Percentiles rank a stretch among this genome's conserved stretches.
phyloP scores from a whole-genome alignment of 2,329 filamentous ascomycete species.

The Stachybotrys chartarum region DNA sequence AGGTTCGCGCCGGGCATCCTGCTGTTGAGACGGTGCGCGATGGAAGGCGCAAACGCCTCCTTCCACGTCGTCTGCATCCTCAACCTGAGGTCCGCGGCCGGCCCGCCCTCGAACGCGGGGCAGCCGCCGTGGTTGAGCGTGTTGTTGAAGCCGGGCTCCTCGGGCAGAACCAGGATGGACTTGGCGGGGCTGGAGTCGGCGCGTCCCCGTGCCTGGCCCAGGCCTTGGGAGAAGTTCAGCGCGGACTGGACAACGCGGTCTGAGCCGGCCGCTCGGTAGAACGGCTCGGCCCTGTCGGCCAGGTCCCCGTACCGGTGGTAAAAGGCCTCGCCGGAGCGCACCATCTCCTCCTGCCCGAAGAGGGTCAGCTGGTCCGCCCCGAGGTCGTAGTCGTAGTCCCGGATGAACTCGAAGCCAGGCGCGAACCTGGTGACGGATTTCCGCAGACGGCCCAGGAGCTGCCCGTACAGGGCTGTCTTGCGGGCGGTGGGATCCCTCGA shows the following conservation, averaged over 20 bases:
- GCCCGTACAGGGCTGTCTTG: slow-evolving; percentile 59
- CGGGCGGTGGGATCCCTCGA: slow-evolving; percentile 69
- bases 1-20: slow-evolving; percentile 64
- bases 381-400: slow-evolving; percentile 63
- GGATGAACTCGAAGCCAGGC: slow-evolving; percentile 61
- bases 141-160: slow-evolving; percentile 65
- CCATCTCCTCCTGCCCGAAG: slow-evolving; percentile 62
- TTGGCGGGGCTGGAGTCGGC: slow-evolving; percentile 34
- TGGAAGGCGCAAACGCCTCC: slow-evolving; percentile 56
- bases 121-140: slow-evolving; percentile 72
- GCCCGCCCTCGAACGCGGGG: slow-evolving; percentile 58
- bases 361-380: slow-evolving; percentile 61
- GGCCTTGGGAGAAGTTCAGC: slow-evolving; percentile 67
- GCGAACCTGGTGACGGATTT: slow-evolving; percentile 47
- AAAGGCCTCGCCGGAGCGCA: slow-evolving; percentile 70
- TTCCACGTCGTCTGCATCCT: slow-evolving; percentile 51
- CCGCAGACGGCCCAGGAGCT: slow-evolving; percentile 61
- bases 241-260: slow-evolving; percentile 69
- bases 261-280: slow-evolving; percentile 65
- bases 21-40: slow-evolving; percentile 61
- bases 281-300: slow-evolving; percentile 51
- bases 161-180: slow-evolving; percentile 61
- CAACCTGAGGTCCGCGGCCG: slow-evolving; percentile 37
- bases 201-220: slow-evolving; percentile 41
- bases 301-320: slow-evolving; percentile 65